Conservation (phyloP, 371 early-diverging fungal genomes). For the Apophysomyces trapeziformis region DNA sequence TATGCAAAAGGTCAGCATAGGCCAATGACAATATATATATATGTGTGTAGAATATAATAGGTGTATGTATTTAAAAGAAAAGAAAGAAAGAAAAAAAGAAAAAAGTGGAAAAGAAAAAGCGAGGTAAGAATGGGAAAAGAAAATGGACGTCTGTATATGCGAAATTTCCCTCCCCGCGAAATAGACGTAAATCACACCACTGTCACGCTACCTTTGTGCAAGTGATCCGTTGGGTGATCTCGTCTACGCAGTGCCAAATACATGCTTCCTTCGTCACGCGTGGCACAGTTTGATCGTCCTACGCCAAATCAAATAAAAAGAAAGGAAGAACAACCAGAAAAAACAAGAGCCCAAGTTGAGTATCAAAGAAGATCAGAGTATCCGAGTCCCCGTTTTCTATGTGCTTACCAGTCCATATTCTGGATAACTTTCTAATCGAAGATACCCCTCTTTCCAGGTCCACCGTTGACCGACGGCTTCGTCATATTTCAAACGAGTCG, state of each 20-base stretch:
- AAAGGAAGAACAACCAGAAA: neutral
- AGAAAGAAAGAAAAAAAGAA: constrained; percentile 13
- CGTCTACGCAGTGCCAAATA: constrained; percentile 13
- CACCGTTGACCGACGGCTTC: constrained; percentile 11
- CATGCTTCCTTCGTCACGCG: constrained; percentile 9
- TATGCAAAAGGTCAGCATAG: constrained; percentile 10
- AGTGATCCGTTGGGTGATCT: constrained; percentile 1
- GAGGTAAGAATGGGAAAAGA: constrained; percentile 5
- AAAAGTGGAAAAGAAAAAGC: neutral
- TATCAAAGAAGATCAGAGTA: too few species aligned
- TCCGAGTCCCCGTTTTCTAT: neutral
- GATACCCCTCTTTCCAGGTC: constrained; percentile 9
- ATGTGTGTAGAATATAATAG: neutral
- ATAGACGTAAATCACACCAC: neutral
- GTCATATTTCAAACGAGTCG: constrained; percentile 5
- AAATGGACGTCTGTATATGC: neutral
- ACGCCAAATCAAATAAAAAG: neutral
- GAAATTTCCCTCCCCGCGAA: neutral
- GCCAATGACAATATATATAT: constrained; percentile 6
- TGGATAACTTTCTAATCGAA: constrained; percentile 4
- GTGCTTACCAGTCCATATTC: constrained; percentile 10
- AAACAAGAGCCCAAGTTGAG: neutral
- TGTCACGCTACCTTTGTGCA: constrained; percentile 10
- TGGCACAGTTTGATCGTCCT: constrained; percentile 18
- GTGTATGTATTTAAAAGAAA: constrained; percentile 9